Evolutionary conservation across 257 asterid genomes (phyloP).

Genomic region (Penstemon newberryi): DNA sequence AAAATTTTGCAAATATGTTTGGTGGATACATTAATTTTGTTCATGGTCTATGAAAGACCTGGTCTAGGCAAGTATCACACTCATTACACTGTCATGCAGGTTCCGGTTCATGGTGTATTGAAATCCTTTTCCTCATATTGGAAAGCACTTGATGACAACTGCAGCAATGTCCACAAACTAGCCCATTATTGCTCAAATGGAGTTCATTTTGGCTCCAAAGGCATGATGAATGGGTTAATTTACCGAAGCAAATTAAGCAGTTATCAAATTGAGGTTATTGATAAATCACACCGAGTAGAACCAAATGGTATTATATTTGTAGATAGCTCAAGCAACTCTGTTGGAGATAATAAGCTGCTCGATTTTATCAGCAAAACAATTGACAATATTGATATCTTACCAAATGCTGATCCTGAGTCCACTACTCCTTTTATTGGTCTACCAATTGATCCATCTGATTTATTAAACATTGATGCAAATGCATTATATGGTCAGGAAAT

Average conservation of each 20-base stretch:
- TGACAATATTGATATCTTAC: slow-evolving; percentile 29
- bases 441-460: slow-evolving; percentile 39
- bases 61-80: too few relatives aligned
- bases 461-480: slow-evolving; percentile 37
- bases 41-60: too few relatives aligned
- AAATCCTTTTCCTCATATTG: slow-evolving; percentile 39
- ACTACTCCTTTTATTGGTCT: neutral
- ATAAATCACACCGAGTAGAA: slow-evolving; percentile 30
- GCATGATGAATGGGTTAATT: slow-evolving; percentile 23
- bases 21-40: too few relatives aligned
- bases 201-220: neutral
- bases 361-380: slow-evolving; percentile 31
- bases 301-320: slow-evolving; percentile 41
- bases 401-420: slow-evolving; percentile 25
- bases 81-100: slow-evolving; percentile 41
- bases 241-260: slow-evolving; percentile 25
- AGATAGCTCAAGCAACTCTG: slow-evolving; percentile 36
- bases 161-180: slow-evolving; percentile 1
- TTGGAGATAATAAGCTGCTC: slow-evolving; percentile 40
- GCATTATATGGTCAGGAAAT: slow-evolving; percentile 41
- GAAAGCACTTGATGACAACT: slow-evolving; percentile 45
- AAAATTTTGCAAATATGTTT: too few relatives aligned
- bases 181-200: too few relatives aligned
- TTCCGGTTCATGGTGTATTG: slow-evolving; percentile 48
- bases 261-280: slow-evolving; percentile 26